Evolutionary conservation across 2,329 filamentous ascomycete species (phyloP).

Genomic region (Zymoseptoria passerinii): DNA sequence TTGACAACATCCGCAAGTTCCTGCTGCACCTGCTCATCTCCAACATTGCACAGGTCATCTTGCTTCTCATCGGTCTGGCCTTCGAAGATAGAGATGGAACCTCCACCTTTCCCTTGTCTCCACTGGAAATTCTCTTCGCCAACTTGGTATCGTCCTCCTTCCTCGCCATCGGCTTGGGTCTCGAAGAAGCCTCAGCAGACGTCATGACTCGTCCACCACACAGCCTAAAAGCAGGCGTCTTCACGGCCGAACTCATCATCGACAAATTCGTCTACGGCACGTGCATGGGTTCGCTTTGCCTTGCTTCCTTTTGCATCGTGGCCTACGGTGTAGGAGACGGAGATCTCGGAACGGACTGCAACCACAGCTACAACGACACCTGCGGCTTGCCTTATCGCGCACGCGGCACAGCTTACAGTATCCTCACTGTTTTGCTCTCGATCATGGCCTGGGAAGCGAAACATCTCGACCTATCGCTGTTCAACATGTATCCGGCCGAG

Average conservation of each 20-base stretch:
- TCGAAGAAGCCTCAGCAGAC: conserved; percentile 39
- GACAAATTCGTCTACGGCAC: conserved; percentile 43
- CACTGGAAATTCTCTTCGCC: conserved; percentile 42
- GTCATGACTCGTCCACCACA: conserved; percentile 41
- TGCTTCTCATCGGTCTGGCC: conserved; percentile 39
- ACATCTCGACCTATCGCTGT: conserved; percentile 37
- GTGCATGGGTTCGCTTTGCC: conserved; percentile 39
- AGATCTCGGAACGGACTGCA: conserved; percentile 37
- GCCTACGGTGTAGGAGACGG: conserved; percentile 37
- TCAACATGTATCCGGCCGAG: conserved; percentile 37
- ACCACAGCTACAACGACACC: conserved; percentile 36
- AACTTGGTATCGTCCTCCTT: conserved; percentile 42
- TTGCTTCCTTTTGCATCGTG: conserved; percentile 38
- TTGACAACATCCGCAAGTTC: conserved; percentile 43
- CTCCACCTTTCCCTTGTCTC: conserved; percentile 40
- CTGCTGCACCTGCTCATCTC: conserved; percentile 42
- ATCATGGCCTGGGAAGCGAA: conserved; percentile 44
- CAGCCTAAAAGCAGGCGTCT: conserved; percentile 36
- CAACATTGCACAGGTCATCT: conserved; percentile 42
- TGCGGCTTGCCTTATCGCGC: conserved; percentile 39
- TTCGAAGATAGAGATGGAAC: conserved; percentile 38
- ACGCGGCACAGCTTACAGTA: conserved; percentile 38
- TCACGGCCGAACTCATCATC: conserved; percentile 39
- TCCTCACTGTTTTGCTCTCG: conserved; percentile 38
- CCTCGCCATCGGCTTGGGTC: conserved; percentile 40